phyloP scores from a whole-genome alignment of 2,329 filamentous ascomycete species.

The Aspergillus nomiae region DNA sequence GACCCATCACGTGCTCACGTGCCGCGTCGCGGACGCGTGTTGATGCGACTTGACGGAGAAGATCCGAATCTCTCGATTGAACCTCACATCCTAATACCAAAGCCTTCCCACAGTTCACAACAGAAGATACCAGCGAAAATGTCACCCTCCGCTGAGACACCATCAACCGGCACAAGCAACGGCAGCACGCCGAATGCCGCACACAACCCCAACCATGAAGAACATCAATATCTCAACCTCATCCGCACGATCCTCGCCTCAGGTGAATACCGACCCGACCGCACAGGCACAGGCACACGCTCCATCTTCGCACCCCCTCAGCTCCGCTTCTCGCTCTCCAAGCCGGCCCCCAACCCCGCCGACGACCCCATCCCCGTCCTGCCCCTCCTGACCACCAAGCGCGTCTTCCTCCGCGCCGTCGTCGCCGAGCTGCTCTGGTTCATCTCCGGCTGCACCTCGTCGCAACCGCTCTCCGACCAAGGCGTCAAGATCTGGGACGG shows the following conservation, averaged over 20 bases:
- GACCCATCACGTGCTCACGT: slow-evolving; percentile 27
- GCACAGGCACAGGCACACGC: slow-evolving; percentile 89
- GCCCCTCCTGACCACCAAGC: slow-evolving; percentile 94
- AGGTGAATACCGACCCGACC: slow-evolving; percentile 87
- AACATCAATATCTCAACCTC: slow-evolving; percentile 89
- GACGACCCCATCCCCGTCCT: slow-evolving; percentile 63
- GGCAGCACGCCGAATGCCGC: slow-evolving; percentile 11
- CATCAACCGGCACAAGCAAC: slow-evolving; percentile 4
- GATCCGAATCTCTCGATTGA: neutral
- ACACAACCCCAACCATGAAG: slow-evolving; percentile 65
- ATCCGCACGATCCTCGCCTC: slow-evolving; percentile 79
- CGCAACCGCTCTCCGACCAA: slow-evolving; percentile 70
- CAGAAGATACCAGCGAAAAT: neutral
- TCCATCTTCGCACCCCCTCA: slow-evolving; percentile 86
- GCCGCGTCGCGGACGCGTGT: slow-evolving; percentile 30
- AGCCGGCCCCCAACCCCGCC: slow-evolving; percentile 46
- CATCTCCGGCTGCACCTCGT: slow-evolving; percentile 80
- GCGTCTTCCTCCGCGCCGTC: slow-evolving; percentile 89
- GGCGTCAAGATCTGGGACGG: slow-evolving; percentile 98
- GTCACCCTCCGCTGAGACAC: slow-evolving; percentile 14
- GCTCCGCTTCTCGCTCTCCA: slow-evolving; percentile 81
- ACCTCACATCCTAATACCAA: neutral
- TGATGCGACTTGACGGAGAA: neutral
- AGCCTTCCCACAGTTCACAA: neutral
- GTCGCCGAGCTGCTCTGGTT: slow-evolving; percentile 97